phyloP scores from a whole-genome alignment of 345 rosid species.

The Eucalyptus cloeziana region DNA sequence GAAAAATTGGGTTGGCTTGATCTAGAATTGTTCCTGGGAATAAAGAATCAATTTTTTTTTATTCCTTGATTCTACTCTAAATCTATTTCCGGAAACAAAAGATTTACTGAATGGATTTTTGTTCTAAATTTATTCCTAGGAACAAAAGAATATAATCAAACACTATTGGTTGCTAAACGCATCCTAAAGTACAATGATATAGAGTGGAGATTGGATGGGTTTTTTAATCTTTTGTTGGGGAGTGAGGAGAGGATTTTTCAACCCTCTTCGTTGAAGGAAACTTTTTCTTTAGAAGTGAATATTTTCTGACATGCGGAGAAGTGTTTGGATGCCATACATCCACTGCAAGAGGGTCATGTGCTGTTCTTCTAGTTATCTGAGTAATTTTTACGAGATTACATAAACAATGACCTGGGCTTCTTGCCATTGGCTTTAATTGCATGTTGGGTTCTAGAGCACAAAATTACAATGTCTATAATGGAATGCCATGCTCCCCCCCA shows the following conservation, averaged over 20 bases:
- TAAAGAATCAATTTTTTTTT: too few relatives aligned
- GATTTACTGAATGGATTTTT: too few relatives aligned
- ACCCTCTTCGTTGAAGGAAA: background rate
- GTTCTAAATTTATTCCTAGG: too few relatives aligned
- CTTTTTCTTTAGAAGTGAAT: background rate
- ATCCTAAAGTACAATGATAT: background rate
- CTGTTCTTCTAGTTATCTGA: background rate
- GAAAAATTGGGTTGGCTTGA: too few relatives aligned
- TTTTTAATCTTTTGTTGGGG: background rate
- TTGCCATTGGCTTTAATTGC: background rate
- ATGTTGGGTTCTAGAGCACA: background rate
- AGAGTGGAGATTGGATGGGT: background rate
- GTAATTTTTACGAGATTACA: background rate
- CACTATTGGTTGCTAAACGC: too few relatives aligned
- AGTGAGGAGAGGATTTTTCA: background rate
- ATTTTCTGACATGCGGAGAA: background rate
- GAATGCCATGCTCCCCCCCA: background rate
- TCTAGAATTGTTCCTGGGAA: too few relatives aligned
- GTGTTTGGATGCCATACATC: background rate
- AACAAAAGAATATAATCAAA: too few relatives aligned
- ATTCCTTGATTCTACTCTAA: too few relatives aligned
- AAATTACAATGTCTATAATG: background rate
- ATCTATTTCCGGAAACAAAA: too few relatives aligned
- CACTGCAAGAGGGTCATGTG: background rate
- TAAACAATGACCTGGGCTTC: background rate